Percentiles rank a stretch among this genome's conserved stretches.
Evolutionary conservation across 2,329 filamentous ascomycete genomes (phyloP).

Genomic region (Pestalotiopsis sp.): DNA sequence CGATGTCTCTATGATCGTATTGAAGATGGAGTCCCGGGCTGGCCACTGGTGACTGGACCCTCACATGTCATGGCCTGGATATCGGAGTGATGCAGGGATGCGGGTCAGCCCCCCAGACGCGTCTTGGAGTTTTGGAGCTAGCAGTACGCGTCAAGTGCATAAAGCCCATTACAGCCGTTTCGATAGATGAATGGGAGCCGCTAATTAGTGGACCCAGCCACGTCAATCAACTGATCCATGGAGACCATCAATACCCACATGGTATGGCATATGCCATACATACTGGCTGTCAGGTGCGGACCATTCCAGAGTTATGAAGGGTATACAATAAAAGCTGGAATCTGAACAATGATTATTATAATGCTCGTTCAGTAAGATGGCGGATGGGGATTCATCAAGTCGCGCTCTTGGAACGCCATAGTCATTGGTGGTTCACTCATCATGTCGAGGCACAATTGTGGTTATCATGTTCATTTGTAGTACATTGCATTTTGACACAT

Average conservation of each 20-base stretch:
- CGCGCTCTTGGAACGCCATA: too few species aligned
- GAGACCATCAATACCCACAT: too few species aligned
- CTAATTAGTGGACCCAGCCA: background rate
- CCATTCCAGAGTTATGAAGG: too few species aligned
- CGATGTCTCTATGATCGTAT: background rate
- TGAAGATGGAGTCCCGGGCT: background rate
- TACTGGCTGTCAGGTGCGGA: too few species aligned
- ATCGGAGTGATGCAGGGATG: background rate
- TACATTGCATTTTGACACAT: constrained; percentile 5
- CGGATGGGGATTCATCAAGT: too few species aligned
- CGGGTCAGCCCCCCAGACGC: background rate
- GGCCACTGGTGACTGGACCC: background rate
- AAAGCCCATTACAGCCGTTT: background rate
- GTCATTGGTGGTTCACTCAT: too few species aligned
- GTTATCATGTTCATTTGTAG: constrained; percentile 11
- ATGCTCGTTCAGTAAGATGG: too few species aligned
- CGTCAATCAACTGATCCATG: background rate
- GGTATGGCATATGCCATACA: too few species aligned
- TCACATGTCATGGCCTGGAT: background rate
- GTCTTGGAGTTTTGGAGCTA: constrained; percentile 5
- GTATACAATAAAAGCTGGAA: too few species aligned
- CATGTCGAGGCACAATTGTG: background rate
- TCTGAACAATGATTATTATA: too few species aligned
- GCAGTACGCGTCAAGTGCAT: constrained; percentile 4
- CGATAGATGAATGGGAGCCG: background rate